Base-by-base conservation (phyloP, 768 basidiomycete species). In the Xanthoconium stramineum region DNA sequence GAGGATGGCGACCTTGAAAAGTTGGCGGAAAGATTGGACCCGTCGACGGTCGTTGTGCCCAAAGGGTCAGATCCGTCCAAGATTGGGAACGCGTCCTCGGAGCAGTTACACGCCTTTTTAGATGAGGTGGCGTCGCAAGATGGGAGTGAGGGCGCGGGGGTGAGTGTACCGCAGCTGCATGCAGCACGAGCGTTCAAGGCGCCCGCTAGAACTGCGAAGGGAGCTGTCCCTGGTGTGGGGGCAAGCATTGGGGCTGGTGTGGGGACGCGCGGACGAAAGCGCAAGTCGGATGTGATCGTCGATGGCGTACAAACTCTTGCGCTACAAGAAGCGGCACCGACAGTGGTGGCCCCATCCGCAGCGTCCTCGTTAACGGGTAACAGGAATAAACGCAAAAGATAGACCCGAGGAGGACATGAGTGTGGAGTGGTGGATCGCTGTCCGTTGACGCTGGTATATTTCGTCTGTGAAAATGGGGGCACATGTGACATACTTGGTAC, bases 91-190 rank as follows among this genome's bases (percentile, higher is more conserved):
- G 55, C 72, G 33, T 70, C 72, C 12, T 66, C 74, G 52, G 69
- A 76, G 53, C 74, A 73, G 53, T 58, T 78, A 29, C 69, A 74
- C 35, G 74, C 78, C 5, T 77, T 79, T 60, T 65, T 79, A 50
- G 77, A 78, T 52, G 78, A 76, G 55, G 76, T 76, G 8, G 68
- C 61, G 14, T 74, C 74, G 17, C 74, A 72, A 15, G 66, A 71
- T 28, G 64, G 70, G 51, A 48, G 35, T 11, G 66, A 59, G 0
- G 39, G 56, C 10, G 55, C 2, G 0, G 47, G 59, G 6, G 53
- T 10, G 5, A 42, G 50, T 9, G 28, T 58, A 28, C 38, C 51
- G 5, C 51, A 11, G n/a, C 6, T 50, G 14, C 55, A 20, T 29
- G 56, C 37, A 20, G 2, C 37, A 17, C 61, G 33, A 0, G 28